These are phyloP conservation scores for Cyberlindnera americana DNA, from an alignment of 805 yeast genomes.

Conservation along the genomic window DNA sequence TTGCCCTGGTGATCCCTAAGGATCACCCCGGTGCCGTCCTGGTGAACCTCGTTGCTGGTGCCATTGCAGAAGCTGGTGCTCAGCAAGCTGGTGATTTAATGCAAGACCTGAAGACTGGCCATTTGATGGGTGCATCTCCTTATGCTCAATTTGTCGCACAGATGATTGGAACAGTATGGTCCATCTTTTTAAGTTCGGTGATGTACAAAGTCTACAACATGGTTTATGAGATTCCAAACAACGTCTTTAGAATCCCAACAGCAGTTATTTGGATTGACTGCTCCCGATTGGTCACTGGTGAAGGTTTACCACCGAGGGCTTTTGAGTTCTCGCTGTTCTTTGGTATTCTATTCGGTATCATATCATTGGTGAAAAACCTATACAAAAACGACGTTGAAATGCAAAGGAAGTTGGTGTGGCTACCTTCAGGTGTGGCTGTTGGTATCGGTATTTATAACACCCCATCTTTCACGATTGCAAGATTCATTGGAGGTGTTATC, in stretches of 20 bases:
- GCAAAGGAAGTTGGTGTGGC: slow-evolving; percentile 45
- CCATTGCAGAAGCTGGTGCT: slow-evolving; percentile 97
- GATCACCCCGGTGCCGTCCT: slow-evolving; percentile 77
- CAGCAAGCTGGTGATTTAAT: slow-evolving; percentile 98
- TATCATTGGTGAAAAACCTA: slow-evolving; percentile 62
- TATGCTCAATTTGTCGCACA: slow-evolving; percentile 90
- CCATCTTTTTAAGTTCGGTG: slow-evolving; percentile 71
- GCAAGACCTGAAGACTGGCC: slow-evolving; percentile 97
- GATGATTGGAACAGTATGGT: slow-evolving; percentile 81
- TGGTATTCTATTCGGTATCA: slow-evolving; percentile 64
- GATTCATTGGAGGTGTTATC: slow-evolving; percentile 83
- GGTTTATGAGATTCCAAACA: slow-evolving; percentile 83
- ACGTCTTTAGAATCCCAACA: slow-evolving; percentile 83
- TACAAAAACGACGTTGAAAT: slow-evolving; percentile 37
- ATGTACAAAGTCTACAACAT: slow-evolving; percentile 80
- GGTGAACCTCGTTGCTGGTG: slow-evolving; percentile 90
- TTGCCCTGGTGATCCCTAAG: slow-evolving; percentile 76
- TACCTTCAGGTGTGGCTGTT: slow-evolving; percentile 95
- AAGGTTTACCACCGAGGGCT: slow-evolving; percentile 83
- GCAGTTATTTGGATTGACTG: slow-evolving; percentile 97
- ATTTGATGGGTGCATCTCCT: slow-evolving; percentile 87
- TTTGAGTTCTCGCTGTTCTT: slow-evolving; percentile 54
- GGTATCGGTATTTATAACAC: slow-evolving; percentile 95
- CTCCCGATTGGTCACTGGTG: slow-evolving; percentile 86
- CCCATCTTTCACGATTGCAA: slow-evolving; percentile 89